Base-by-base conservation (phyloP, 495 filamentous ascomycete genomes). In the Xylaria scruposa region DNA sequence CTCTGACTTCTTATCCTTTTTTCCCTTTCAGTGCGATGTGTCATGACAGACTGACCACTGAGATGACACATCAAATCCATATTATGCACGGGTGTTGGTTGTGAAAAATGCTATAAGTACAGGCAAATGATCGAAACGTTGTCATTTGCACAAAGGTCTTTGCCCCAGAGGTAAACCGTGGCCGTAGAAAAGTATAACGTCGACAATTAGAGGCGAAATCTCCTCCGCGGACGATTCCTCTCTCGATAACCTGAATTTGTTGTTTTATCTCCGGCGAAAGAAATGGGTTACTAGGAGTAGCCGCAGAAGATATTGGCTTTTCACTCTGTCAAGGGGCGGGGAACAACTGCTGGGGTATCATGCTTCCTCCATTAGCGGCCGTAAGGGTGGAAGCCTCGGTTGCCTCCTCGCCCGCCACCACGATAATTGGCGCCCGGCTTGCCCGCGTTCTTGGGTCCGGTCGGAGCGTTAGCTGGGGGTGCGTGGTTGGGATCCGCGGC, bases 371-470 rank as follows among this genome's bases (percentile, higher is more conserved):
- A 15, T 64, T 77, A 79, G 46, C 78, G 76, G 19, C 78, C 82
- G 80, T 97, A 97, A 49, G 94, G 94, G 82, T 97, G 94, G 83
- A 90, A 97, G 6, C 93, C 91, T 26, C 91, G 83, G 44, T 82
- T 85, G 4, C 87, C 90, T 67, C 94, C 93, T 69, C 94, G 85
- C n/a, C 95, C 94, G 40, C 97, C 96, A 36, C 96, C 97, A 40
- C 96, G 89, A 82, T 97, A 98, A 81, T 98, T 98, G 0, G 94
- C 93, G 8, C 95, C 95, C 0, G 96, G 95, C 79, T 92, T 92
- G 29, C 95, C 94, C 29, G 95, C 93, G 76, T 99, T 99, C 85
- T 97, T 96, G 24, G 96, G 96, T 8, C 96, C 96, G 0, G 97
- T 99, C 0, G 96, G 96, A 2, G 96, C 96, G 77, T 97, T 97